phyloP scores from a whole-genome alignment of 2,329 filamentous ascomycete species.

The Claviceps purpurea region DNA sequence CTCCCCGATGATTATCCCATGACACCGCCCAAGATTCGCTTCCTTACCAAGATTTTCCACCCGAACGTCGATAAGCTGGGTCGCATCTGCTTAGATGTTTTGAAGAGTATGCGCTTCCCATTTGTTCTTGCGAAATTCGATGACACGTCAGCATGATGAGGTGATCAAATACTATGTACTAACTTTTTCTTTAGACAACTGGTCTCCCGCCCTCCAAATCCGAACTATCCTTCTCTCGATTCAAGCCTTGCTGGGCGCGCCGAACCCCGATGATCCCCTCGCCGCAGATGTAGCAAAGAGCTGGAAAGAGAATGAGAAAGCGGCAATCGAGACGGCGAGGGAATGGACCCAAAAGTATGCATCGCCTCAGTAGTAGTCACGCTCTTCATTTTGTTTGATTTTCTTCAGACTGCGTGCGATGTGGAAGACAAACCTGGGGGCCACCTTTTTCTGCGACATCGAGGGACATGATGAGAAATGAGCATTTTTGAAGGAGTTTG shows the following conservation, averaged over 20 bases:
- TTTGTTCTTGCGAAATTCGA: not conserved
- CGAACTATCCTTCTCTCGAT: constrained; percentile 97
- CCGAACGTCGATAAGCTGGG: constrained; percentile 97
- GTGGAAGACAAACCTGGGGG: constrained; percentile 1
- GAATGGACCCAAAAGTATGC: constrained; percentile 88
- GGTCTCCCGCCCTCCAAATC: constrained; percentile 96
- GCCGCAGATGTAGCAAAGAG: constrained; percentile 94
- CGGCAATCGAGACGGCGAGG: constrained; percentile 79
- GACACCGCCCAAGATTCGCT: constrained; percentile 96
- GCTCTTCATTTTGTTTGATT: not conserved
- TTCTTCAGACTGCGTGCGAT: not conserved
- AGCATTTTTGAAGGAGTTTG: constrained; percentile 14
- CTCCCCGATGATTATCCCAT: constrained; percentile 98
- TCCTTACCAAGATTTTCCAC: constrained; percentile 98
- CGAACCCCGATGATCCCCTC: constrained; percentile 96
- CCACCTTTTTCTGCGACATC: constrained; percentile 4
- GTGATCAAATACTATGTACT: not conserved
- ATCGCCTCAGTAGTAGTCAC: constrained; percentile 24
- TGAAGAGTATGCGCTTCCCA: constrained; percentile 60
- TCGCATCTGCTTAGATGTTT: constrained; percentile 89
- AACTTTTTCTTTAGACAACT: constrained; percentile 57
- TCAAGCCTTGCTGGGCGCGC: constrained; percentile 87
- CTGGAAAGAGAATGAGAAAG: constrained; percentile 93
- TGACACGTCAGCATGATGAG: not conserved
- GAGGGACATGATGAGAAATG: constrained; percentile 7